Conservation (phyloP, 768 basidiomycete genomes). For the Auricularia heimuer region DNA sequence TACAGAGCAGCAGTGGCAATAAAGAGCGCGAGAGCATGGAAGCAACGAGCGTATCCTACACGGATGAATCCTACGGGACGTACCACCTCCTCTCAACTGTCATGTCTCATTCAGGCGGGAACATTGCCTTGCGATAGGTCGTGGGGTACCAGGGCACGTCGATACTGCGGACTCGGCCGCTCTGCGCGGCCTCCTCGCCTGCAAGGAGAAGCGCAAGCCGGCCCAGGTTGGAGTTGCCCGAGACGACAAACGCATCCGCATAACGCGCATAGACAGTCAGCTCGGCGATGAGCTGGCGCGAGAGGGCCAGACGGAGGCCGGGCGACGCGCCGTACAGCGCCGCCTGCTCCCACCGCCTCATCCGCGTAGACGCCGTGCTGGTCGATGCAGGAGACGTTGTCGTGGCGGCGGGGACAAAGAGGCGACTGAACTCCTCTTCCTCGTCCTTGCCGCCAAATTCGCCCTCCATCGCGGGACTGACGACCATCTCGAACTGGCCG, state of each 20-base stretch:
- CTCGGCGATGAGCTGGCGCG: not conserved
- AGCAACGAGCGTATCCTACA: no score
- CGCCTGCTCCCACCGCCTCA: not conserved
- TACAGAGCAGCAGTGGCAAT: no score
- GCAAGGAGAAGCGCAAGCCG: not conserved
- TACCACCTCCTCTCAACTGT: no score
- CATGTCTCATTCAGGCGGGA: not conserved
- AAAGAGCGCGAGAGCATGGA: no score
- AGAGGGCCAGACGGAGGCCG: not conserved
- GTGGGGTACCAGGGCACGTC: not conserved
- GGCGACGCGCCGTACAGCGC: not conserved
- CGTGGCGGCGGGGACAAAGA: not conserved
- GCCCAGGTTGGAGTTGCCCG: not conserved
- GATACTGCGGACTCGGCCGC: not conserved
- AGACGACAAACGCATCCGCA: not conserved
- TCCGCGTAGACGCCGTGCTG: not conserved
- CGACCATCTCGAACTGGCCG: not conserved
- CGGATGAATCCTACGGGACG: no score
- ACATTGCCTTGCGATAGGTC: not conserved
- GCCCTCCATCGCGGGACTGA: not conserved
- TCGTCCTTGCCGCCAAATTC: not conserved
- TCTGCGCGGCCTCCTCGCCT: not conserved
- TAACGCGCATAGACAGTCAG: not conserved
- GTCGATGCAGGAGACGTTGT: not conserved
- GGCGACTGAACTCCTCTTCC: not conserved